Evolutionary conservation across 2,329 filamentous ascomycete genomes (phyloP), one percentile per base, ranked within the genome.

Genomic region (Byssothecium circinans): DNA sequence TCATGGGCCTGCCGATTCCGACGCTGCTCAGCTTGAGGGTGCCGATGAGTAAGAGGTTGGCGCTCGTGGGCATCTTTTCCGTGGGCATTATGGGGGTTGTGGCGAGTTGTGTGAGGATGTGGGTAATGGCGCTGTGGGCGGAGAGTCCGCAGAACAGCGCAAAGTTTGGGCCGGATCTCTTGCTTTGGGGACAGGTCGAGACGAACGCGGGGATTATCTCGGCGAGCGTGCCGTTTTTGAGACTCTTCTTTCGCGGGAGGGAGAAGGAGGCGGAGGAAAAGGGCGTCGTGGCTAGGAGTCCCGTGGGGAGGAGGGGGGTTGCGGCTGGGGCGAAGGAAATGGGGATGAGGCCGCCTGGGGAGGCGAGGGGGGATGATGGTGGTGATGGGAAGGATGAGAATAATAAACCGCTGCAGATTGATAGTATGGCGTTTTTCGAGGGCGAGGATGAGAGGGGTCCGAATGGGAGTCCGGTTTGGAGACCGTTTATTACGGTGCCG

Each of bases 111-210:
- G 61, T 70, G 18, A 64, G 68, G 27, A 64, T 70, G 58, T 69
- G 63, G 61, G 67, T 68, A 15, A 65, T 70, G 61, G 57, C 58
- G 22, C 53, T 70, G 3, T 71, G 68, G 68, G 53, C 64, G 1
- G 30, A 70, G 61, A 56, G 60, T 45, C 50, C 70, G 65, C 39
- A 71, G 70, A 65, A 71, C 67, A 19, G 54, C 70, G 49, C 74
- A 56, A 25, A 57, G 37, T 58, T 75, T 67, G 68, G 68, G 17
- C 41, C 58, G 2, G 64, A 67, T 20, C 50, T 71, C 2, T 57
- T 71, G 3, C 53, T 78, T n/a, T 78, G 75, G 75, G 74, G 73
- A 49, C 71, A 74, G 49, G 69, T 78, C 20, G 75, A 79, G 52
- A 71, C 76, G 7, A 75, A 75, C 56, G 64, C 73, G 22, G 75